Conservation (phyloP, 495 filamentous ascomycete genomes). For the Xeromyces bisporus region DNA sequence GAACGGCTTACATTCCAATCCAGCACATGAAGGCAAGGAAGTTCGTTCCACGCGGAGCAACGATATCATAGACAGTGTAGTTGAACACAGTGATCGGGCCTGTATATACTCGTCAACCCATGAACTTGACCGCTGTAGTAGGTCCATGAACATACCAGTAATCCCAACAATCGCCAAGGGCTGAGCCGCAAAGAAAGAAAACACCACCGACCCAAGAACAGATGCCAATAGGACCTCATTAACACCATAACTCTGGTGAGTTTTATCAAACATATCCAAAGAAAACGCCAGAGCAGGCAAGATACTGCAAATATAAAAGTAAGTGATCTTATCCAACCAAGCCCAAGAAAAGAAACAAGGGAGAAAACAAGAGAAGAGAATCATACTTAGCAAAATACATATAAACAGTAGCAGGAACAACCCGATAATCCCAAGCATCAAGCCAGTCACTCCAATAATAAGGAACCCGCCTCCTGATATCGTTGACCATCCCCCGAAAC, state of each 20-base stretch:
- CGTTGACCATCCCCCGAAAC: constrained; percentile 51
- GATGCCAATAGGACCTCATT: constrained; percentile 72
- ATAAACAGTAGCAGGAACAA: constrained; percentile 65
- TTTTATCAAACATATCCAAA: constrained; percentile 74
- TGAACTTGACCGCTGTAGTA: not conserved
- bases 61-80: constrained; percentile 75
- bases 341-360: not conserved
- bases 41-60: constrained; percentile 47
- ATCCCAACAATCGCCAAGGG: constrained; percentile 79
- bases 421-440: constrained; percentile 74
- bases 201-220: constrained; percentile 61
- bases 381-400: constrained; percentile 84
- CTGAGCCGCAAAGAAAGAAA: constrained; percentile 57
- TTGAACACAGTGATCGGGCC: constrained; percentile 78
- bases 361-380: not conserved
- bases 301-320: constrained; percentile 34
- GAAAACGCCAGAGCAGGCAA: constrained; percentile 71
- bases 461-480: constrained; percentile 53
- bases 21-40: constrained; percentile 76
- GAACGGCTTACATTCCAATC: constrained; percentile 48
- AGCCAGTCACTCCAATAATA: constrained; percentile 66
- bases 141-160: constrained; percentile 37
- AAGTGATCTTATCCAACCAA: constrained; percentile 2
- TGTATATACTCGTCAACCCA: not conserved
- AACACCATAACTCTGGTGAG: constrained; percentile 60